Base-by-base conservation (phyloP, 495 filamentous ascomycete genomes). In the Chaetomium cochliodes region DNA sequence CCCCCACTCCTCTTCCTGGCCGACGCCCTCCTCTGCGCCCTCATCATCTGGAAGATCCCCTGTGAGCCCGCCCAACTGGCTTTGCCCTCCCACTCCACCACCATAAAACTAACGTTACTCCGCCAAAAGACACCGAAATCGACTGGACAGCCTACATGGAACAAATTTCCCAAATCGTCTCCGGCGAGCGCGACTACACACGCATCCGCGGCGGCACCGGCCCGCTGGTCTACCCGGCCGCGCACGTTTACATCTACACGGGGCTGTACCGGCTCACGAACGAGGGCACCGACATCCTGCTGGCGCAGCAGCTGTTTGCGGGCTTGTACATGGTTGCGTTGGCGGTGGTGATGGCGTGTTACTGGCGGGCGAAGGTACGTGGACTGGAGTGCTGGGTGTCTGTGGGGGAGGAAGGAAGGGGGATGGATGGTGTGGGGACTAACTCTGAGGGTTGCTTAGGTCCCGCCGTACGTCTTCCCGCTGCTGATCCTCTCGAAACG, bases 131-230 rank as follows among this genome's bases (percentile, higher is more conserved):
- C 75, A 98, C 94, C 50, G 94, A 98, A 74, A 98, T 98, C 71
- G 94, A 98, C 77, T 98, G 94, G 94, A 83, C 81, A 58, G 92
- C 93, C 2, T 98, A 98, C 75, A 98, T 98, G 93, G 83, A 97
- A 69, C 94, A 98, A 69, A 79, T 97, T 58, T 76, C 84, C 28
- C 88, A 92, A 41, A 94, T 89, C 69, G 72, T 91, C 30, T 79
- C 83, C 8, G 94, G 94, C 53, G 93, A 97, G 80, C 86, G 89
- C 72, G 89, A 98, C 75, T 98, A 98, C 73, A 84, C 86, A 41
- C 77, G 84, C 13, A 92, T 98, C 74, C 85, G 89, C 74, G 94
- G 94, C 63, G 88, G 87, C 54, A 98, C 94, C 0, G 94, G 94
- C 6, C 93, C 93, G 15, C 82, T 97, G 60, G 93, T 97, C 60